A percentile compares a stretch with the other conserved stretches of the same genome.
Conservation (phyloP, 2,329 filamentous ascomycete species). For the Exophiala sp. region DNA sequence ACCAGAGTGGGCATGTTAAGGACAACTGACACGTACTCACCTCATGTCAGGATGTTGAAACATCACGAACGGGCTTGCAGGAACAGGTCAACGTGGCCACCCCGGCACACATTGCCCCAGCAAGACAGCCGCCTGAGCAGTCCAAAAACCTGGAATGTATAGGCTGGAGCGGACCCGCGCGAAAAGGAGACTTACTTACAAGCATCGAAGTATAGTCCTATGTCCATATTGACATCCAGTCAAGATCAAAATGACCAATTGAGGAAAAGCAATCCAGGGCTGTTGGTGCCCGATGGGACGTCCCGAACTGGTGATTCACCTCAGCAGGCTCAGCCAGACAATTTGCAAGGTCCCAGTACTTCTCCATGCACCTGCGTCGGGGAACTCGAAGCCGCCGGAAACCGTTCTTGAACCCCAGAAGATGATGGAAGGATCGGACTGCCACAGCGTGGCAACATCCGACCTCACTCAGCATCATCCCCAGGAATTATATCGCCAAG, state of each 20-base stretch:
- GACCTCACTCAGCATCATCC: conserved; percentile 4
- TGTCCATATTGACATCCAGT: conserved; percentile 1
- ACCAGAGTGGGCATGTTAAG: too few species aligned
- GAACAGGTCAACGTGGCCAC: conserved; percentile 9
- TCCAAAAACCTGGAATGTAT: conserved; percentile 6
- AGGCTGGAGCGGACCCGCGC: conserved; percentile 9
- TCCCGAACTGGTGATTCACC: conserved; percentile 6
- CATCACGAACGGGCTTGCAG: conserved; percentile 6
- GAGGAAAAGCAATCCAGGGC: conserved; percentile 20
- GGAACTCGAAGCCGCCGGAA: conserved; percentile 18
- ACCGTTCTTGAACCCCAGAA: conserved; percentile 11
- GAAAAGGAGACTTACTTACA: conserved; percentile 5
- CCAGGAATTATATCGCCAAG: background rate
- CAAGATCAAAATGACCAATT: conserved; percentile 20
- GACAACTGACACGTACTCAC: background rate
- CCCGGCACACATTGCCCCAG: conserved; percentile 3
- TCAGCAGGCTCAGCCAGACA: conserved; percentile 9
- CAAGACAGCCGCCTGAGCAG: conserved; percentile 5
- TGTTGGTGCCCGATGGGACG: conserved; percentile 10
- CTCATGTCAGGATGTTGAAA: background rate
- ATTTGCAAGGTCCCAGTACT: conserved; percentile 5
- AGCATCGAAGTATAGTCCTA: background rate
- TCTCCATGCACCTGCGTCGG: conserved; percentile 22
- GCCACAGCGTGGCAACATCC: conserved; percentile 9
- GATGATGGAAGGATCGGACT: conserved; percentile 7